phyloP scores from a whole-genome alignment of 192 early-diverging fungal species.

The Spizellomyces punctatus region DNA sequence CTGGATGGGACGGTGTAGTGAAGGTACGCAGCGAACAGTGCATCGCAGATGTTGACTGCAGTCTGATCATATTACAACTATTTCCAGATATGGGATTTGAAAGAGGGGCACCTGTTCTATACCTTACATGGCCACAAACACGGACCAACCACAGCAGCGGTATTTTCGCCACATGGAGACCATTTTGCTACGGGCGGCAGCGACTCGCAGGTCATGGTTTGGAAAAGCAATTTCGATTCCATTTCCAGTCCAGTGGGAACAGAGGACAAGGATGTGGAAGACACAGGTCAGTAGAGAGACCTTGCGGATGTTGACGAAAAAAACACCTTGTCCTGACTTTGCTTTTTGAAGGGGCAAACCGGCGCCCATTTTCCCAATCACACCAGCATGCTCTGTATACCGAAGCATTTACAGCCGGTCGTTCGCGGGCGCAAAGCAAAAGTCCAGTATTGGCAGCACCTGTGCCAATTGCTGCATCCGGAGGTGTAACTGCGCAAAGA shows the following conservation, averaged over 20 bases:
- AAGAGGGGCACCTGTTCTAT: conserved; percentile 66
- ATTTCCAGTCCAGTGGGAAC: conserved; percentile 1
- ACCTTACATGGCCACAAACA: conserved; percentile 62
- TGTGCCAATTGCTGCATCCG: conserved; percentile 7
- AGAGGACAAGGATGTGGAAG: conserved; percentile 3
- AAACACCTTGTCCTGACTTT: too few species aligned
- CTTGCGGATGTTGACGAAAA: too few species aligned
- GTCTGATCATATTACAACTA: neutral
- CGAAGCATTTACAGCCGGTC: too few species aligned
- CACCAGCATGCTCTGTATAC: too few species aligned
- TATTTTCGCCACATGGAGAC: conserved; percentile 56
- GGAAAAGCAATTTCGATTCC: conserved; percentile 61
- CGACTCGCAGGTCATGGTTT: conserved; percentile 61
- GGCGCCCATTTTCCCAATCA: too few species aligned
- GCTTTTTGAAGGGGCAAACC: too few species aligned
- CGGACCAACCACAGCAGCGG: conserved; percentile 59
- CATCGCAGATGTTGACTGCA: neutral
- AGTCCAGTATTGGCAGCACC: neutral
- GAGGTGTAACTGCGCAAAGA: conserved; percentile 7
- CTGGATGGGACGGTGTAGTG: conserved; percentile 58
- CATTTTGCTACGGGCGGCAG: conserved; percentile 62
- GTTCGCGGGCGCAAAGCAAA: neutral
- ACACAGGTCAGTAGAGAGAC: too few species aligned
- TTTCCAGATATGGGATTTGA: conserved; percentile 60
- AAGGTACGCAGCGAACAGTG: conserved; percentile 38